Base-by-base conservation (phyloP, 192 early-diverging fungal species). In the Coemansia sp. region DNA sequence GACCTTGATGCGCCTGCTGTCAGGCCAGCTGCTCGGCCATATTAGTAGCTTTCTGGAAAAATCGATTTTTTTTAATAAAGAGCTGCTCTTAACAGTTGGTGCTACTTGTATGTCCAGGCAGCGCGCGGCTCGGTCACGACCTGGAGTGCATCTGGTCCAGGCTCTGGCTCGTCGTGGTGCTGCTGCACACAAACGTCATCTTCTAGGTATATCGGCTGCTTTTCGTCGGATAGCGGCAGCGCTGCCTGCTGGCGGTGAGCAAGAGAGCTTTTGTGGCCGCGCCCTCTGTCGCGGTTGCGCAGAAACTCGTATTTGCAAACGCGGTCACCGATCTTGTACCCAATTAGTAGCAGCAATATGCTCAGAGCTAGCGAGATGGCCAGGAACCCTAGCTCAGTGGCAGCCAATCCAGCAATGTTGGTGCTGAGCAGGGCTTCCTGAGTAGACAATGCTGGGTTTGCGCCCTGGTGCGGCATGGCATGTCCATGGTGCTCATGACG, bases 321-420 rank as follows among this genome's bases (percentile, higher is more conserved):
- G 6, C 59, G 31, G n/a, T 61, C 60, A n/a, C 78, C 68, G n/a
- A 81, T 62, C 60, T 66, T 76, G 60, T 69, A 73, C 3, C 79
- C 73, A 4, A 70, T 29, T 59, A 69, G 15, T 22, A 81, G 73
- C n/a, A 81, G 49, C 22, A 68, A 31, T 15, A 81, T 20, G 53
- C 73, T 62, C 39, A 81, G 32, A 14, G 59, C 59, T 11, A 76
- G 51, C 7, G 79, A 75, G 38, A 71, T 43, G 0, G 32, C 63
- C 32, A 81, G 46, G 19, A 62, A 81, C 1, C 25, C 59, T 8
- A 75, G 6, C 49, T 81, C 70, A 9, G 46, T 59, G 1, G 67
- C 45, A 14, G 73, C 73, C 38, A 49, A 57, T 35, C 68, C 62
- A 3, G 59, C 45, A 22, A 65, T 15, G 11, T 45, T 46, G 32